Evolutionary conservation across 2,329 filamentous ascomycete genomes (phyloP).

Genomic region (Stagonosporopsis cucurbitacearum): DNA sequence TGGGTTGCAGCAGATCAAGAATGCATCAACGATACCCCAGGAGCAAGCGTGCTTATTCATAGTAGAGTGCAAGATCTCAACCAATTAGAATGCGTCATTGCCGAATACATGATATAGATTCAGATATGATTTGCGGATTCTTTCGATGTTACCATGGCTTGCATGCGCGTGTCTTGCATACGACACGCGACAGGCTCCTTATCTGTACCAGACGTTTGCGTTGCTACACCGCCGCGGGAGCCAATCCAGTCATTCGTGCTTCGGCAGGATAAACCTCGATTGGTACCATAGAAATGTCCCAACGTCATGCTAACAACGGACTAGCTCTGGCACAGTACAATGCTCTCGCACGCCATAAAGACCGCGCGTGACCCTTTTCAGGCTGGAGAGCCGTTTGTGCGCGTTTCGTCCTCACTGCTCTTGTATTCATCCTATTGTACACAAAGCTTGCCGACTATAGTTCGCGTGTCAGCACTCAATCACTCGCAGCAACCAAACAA

Average conservation of each 20-base stretch:
- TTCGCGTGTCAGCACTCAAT: background rate
- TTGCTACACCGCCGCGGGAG: constrained; percentile 4
- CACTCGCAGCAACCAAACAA: background rate
- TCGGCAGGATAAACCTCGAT: constrained; percentile 11
- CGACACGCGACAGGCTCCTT: constrained; percentile 15
- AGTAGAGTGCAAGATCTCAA: constrained; percentile 20
- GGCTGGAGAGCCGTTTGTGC: background rate
- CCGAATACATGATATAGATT: background rate
- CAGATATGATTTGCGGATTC: background rate
- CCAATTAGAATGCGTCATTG: constrained; percentile 20
- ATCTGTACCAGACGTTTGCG: constrained; percentile 13
- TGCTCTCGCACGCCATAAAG: constrained; percentile 17
- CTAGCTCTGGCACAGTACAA: constrained; percentile 7
- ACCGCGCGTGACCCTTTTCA: constrained; percentile 9
- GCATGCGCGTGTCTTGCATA: constrained; percentile 3
- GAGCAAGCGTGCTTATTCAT: constrained; percentile 29
- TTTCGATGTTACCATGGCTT: constrained; percentile 1
- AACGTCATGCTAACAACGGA: constrained; percentile 14
- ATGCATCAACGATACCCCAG: constrained; percentile 36
- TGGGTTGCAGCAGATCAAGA: constrained; percentile 10
- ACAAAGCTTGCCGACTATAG: background rate
- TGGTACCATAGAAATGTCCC: constrained; percentile 11
- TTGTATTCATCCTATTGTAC: background rate
- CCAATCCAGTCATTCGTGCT: constrained; percentile 10
- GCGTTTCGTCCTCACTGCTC: background rate